phyloP scores from a whole-genome alignment of 2,329 filamentous ascomycete genomes.

The Torrubiellomyces zombiae region DNA sequence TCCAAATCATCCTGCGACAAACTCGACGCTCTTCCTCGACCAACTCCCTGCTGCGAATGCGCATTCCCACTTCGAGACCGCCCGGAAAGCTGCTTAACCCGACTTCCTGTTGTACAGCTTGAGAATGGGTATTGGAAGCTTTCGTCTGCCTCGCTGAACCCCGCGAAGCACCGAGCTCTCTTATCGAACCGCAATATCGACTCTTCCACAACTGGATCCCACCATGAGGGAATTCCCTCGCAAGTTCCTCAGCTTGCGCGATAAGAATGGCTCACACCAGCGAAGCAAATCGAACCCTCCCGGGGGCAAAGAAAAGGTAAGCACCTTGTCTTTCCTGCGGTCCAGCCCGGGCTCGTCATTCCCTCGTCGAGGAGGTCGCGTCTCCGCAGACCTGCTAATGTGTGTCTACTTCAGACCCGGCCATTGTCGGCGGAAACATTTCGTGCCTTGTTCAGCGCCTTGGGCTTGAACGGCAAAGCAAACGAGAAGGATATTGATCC shows the following conservation, averaged over 20 bases:
- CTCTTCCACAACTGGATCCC: conserved; percentile 3
- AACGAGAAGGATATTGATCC: conserved; percentile 28
- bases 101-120: no score
- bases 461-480: conserved; percentile 18
- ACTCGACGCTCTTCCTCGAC: no score
- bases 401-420: no score
- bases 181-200: background rate
- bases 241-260: conserved; percentile 54
- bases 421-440: conserved; percentile 40
- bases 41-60: no score
- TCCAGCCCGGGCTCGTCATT: no score
- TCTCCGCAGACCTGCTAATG: no score
- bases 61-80: background rate
- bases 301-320: conserved; percentile 29
- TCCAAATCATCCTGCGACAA: no score
- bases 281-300: conserved; percentile 40
- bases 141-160: conserved; percentile 15
- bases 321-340: conserved; percentile 4
- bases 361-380: no score
- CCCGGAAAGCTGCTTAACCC: background rate
- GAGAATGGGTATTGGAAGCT: conserved; percentile 15
- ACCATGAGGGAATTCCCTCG: conserved; percentile 40
- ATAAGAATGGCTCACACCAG: conserved; percentile 39
- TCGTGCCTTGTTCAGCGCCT: conserved; percentile 41
- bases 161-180: conserved; percentile 11